Percentiles rank a stretch among this genome's conserved stretches.
Evolutionary conservation across 371 early-diverging fungal species (phyloP).

Genomic region (Massospora cicadina): DNA sequence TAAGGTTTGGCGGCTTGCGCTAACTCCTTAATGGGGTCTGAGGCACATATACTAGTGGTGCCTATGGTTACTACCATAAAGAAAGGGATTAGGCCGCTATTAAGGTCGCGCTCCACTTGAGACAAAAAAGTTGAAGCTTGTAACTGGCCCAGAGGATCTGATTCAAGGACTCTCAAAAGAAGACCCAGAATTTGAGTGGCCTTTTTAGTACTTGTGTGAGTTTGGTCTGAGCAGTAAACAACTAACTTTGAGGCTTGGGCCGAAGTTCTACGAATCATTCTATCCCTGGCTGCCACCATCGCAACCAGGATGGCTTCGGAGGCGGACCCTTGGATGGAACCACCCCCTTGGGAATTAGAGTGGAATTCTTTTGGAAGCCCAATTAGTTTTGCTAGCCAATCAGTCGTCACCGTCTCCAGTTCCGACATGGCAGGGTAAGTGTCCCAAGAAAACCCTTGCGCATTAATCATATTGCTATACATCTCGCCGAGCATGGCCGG

Average conservation of each 20-base stretch:
- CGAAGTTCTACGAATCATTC: slow-evolving; percentile 14
- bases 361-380: slow-evolving; percentile 24
- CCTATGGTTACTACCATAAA: slow-evolving; percentile 35
- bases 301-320: slow-evolving; percentile 32
- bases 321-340: slow-evolving; percentile 38
- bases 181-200: slow-evolving; percentile 25
- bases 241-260: slow-evolving; percentile 10
- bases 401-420: slow-evolving; percentile 33
- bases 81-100: slow-evolving; percentile 31
- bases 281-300: slow-evolving; percentile 32
- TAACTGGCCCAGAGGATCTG: slow-evolving; percentile 17
- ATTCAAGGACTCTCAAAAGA: slow-evolving; percentile 16
- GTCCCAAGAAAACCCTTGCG: slow-evolving; percentile 32
- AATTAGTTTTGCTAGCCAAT: slow-evolving; percentile 37
- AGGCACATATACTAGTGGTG: slow-evolving; percentile 28
- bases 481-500: slow-evolving; percentile 36
- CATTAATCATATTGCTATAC: slow-evolving; percentile 30
- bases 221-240: slow-evolving; percentile 20
- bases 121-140: slow-evolving; percentile 16
- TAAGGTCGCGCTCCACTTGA: slow-evolving; percentile 23
- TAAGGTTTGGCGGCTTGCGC: slow-evolving; percentile 16
- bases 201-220: slow-evolving; percentile 30
- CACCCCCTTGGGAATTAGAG: slow-evolving; percentile 28
- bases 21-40: slow-evolving; percentile 30
- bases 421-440: slow-evolving; percentile 35